These are phyloP conservation scores for Theileria orientalis DNA, from an alignment of 169 alveolate genomes.

Conservation along the genomic window DNA sequence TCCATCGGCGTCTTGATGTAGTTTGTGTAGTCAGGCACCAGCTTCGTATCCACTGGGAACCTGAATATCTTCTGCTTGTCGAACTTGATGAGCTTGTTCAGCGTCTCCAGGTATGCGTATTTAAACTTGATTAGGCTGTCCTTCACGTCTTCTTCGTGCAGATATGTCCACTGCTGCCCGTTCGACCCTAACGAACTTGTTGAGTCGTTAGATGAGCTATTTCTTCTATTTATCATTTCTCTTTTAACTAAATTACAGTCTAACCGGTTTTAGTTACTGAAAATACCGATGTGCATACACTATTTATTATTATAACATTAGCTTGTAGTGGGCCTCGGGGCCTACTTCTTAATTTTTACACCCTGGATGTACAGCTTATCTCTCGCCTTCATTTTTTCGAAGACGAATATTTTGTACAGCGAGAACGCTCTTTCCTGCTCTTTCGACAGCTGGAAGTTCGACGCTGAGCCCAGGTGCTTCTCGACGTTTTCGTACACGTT, in stretches of 20 bases:
- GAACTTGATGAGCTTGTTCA: slow-evolving; percentile 68
- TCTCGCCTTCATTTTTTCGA: slow-evolving; percentile 56
- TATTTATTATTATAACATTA: too few species aligned
- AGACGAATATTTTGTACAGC: slow-evolving; percentile 56
- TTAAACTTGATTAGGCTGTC: slow-evolving; percentile 12
- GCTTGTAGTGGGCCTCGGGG: background rate
- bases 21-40: slow-evolving; percentile 89
- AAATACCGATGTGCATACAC: too few species aligned
- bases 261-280: too few species aligned
- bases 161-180: background rate
- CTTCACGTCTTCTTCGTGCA: slow-evolving; percentile 25
- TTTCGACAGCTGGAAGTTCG: slow-evolving; percentile 21
- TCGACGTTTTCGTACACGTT: slow-evolving; percentile 43
- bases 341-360: slow-evolving; percentile 35
- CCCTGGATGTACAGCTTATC: slow-evolving; percentile 66
- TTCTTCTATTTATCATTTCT: background rate
- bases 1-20: slow-evolving; percentile 91
- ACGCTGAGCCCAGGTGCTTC: slow-evolving; percentile 22
- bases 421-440: slow-evolving; percentile 55
- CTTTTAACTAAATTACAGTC: too few species aligned
- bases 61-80: slow-evolving; percentile 79
- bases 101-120: slow-evolving; percentile 46
- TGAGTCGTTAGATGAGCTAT: background rate
- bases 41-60: slow-evolving; percentile 86
- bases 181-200: background rate